Evolutionary conservation across 1,284 basidiomycete species (phyloP).

Genomic region (Apiotrichum brassicae): DNA sequence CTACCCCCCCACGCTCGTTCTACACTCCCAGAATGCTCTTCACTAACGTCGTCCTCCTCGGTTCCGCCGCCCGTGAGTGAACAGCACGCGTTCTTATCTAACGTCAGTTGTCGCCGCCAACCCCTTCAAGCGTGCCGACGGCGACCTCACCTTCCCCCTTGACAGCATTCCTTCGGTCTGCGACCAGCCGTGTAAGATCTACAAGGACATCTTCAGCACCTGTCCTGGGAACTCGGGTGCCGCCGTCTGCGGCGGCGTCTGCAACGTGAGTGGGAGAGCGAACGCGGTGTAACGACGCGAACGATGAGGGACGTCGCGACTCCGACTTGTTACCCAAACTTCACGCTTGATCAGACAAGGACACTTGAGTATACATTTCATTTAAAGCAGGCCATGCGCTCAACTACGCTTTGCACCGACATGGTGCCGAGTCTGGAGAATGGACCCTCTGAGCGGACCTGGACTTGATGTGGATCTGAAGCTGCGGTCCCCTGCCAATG

Average conservation of each 20-base stretch:
- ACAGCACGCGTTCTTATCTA: neutral
- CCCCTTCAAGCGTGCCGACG: neutral
- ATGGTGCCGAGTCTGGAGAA: no score
- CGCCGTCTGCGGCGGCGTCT: conserved; percentile 2
- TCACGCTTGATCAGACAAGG: no score
- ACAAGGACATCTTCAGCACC: conserved; percentile 11
- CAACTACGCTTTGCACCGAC: no score
- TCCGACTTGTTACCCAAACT: no score
- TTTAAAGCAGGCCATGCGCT: no score
- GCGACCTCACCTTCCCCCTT: neutral
- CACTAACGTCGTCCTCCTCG: conserved; percentile 3
- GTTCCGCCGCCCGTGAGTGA: neutral
- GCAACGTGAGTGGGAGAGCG: conserved; percentile 8
- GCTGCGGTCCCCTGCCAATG: no score
- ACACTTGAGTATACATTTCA: no score
- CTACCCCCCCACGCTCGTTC: neutral
- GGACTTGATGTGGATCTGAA: no score
- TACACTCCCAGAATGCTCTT: conserved; percentile 1
- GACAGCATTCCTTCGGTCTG: conserved; percentile 2
- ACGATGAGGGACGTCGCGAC: no score
- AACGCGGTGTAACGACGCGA: no score
- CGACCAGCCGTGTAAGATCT: conserved; percentile 3
- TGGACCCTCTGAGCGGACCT: no score
- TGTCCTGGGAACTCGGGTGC: conserved; percentile 3
- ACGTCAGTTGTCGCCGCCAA: no score